Conservation (phyloP, 179 eudicot species). For the Drosera spatulata region DNA sequence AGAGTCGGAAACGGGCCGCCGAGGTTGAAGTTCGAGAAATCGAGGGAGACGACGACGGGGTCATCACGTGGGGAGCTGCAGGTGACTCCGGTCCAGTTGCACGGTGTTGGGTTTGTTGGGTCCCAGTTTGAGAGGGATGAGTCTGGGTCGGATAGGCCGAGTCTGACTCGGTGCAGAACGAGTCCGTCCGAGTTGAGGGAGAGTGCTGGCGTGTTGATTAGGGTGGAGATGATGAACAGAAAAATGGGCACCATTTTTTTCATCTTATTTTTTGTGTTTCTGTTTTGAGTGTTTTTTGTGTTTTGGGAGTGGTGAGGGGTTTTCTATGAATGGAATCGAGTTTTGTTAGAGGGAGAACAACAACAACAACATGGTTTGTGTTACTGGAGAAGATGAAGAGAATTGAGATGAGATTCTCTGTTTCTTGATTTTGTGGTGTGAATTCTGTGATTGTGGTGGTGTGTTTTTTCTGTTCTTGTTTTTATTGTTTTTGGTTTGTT, state of each 20-base stretch:
- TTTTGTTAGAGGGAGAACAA: too few relatives aligned
- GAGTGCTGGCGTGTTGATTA: conserved; percentile 8
- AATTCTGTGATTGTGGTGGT: too few relatives aligned
- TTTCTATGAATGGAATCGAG: too few relatives aligned
- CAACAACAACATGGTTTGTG: too few relatives aligned
- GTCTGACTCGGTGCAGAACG: conserved; percentile 31
- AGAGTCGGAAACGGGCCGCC: conserved; percentile 52
- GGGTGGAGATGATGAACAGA: conserved; percentile 7
- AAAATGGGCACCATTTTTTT: conserved; percentile 2
- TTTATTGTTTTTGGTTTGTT: too few relatives aligned
- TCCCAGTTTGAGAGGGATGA: conserved; percentile 38
- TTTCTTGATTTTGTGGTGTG: too few relatives aligned
- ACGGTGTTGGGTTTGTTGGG: conserved; percentile 30
- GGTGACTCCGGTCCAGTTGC: conserved; percentile 50
- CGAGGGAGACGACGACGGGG: conserved; percentile 34
- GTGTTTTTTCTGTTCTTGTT: too few relatives aligned
- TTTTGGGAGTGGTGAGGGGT: too few relatives aligned
- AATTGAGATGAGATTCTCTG: too few relatives aligned
- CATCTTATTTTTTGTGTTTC: not conserved
- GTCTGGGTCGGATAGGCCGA: conserved; percentile 45
- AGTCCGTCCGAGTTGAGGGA: conserved; percentile 55
- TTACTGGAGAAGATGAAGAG: too few relatives aligned
- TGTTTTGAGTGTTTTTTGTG: too few relatives aligned
- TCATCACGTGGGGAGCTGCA: conserved; percentile 28
- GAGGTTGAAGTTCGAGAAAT: conserved; percentile 33